phyloP scores from a whole-genome alignment of 495 filamentous ascomycete genomes.

The Aspergillus haitiensis region DNA sequence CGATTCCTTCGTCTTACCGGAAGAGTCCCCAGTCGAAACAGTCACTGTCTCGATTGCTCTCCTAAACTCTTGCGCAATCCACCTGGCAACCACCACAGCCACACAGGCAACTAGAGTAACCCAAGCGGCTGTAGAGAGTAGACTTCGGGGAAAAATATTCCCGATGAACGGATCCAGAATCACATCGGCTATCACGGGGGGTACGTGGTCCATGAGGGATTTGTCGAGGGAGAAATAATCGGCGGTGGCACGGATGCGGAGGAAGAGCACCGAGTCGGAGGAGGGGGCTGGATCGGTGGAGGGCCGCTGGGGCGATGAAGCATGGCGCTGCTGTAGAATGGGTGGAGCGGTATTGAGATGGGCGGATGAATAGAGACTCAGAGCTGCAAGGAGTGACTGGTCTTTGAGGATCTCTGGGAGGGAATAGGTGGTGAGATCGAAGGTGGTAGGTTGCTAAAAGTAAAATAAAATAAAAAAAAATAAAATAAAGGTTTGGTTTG shows the following conservation, averaged over 20 bases:
- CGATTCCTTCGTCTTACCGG: slow-evolving; percentile 26
- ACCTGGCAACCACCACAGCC: slow-evolving; percentile 48
- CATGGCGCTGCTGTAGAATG: background rate
- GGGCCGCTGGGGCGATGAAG: slow-evolving; percentile 9
- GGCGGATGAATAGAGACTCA: slow-evolving; percentile 61
- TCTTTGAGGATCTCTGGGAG: slow-evolving; percentile 58
- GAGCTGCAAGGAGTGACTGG: slow-evolving; percentile 59
- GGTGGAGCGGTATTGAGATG: slow-evolving; percentile 34
- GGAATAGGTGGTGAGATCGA: slow-evolving; percentile 64
- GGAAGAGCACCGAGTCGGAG: slow-evolving; percentile 66
- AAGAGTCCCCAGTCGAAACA: slow-evolving; percentile 4
- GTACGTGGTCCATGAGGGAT: slow-evolving; percentile 73
- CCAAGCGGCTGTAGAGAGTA: slow-evolving; percentile 65
- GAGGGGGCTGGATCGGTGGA: slow-evolving; percentile 24
- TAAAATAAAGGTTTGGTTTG: too few relatives aligned
- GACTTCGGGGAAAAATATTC: slow-evolving; percentile 68
- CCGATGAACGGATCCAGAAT: slow-evolving; percentile 83
- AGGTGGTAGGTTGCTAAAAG: slow-evolving; percentile 81
- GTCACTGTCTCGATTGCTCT: slow-evolving; percentile 21
- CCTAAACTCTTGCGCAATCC: slow-evolving; percentile 33
- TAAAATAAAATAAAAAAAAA: background rate
- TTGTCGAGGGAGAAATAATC: slow-evolving; percentile 77
- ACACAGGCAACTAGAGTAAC: slow-evolving; percentile 55
- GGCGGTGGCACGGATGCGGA: slow-evolving; percentile 73
- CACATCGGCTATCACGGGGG: slow-evolving; percentile 76